Evolutionary conservation across 2,329 filamentous ascomycete species (phyloP), one percentile per base, ranked within the genome.

Genomic region (Dothiorella sarmentorum): DNA sequence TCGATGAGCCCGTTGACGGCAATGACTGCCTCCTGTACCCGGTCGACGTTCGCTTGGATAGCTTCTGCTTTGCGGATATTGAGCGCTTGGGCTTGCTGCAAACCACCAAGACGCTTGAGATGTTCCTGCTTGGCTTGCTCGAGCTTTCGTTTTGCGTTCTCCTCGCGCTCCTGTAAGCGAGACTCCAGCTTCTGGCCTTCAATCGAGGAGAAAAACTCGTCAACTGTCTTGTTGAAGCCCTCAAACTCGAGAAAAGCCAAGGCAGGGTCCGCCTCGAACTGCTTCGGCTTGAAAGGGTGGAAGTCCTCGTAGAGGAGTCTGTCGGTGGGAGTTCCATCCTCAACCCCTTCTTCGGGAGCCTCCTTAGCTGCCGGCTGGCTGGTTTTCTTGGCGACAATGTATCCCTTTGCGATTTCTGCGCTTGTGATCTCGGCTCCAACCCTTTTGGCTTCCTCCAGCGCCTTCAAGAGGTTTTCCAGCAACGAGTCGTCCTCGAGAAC

Each of bases 141-240:
- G 3, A 99, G 80, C 71, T 95, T 96, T 67, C 85, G 85, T 73
- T 87, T 89, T 3, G 94, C 94, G 3, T 82, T 80, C 18, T 88
- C 85, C 72, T 99, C 91, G 49, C 88, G 85, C 71, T 97, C 93
- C 3, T 85, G 85, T 4, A 97, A 76, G 56, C 86, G 83, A 1
- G 90, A 95, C 71, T 96, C 89, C 1, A 97, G 80, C 70, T 90
- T 96, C 70, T 97, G 93, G 0, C 92, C 91, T 74, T 99, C 94
- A 24, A 97, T 84, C 0, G 93, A 97, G 0, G 94, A 97, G 72
- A 96, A 97, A 76, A 97, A 99, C 65, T 96, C 90, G 69, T 99
- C 94, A 0, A 96, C 91, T 0, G 91, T 94, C 68, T 88, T 89
- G 72, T 97, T 97, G 78, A 95, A 97, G 9, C 86, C 88, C 6